Evolutionary conservation across 768 basidiomycete genomes (phyloP), one percentile per base, ranked within the genome.

Genomic region (Hypsizygus marmoreus): DNA sequence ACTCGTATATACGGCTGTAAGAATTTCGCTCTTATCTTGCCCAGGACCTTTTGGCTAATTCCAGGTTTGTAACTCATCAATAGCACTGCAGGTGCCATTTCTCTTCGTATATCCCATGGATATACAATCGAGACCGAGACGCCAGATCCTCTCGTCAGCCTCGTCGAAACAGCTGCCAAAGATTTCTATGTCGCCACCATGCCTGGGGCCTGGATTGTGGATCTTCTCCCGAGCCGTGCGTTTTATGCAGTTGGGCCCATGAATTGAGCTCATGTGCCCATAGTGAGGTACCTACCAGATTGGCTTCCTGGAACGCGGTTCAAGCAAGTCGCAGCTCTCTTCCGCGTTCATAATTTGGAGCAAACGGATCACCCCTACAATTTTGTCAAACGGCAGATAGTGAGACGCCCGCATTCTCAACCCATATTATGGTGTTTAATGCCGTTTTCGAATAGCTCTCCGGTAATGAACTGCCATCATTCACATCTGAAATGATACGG

Each of bases 231-330:
- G 4, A 53, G 57, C n/a, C 33, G 62, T 67, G 35, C 20, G 59
- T 40, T 6, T 36, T 35, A 4, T 26, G 12, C 13, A 6, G 9
- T 12, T 29, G 22, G 1, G 7, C 16, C 12, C 16, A 8, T 20
- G 4, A 3, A 14, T 11, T 1, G 37, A 49, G 12, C 57, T 33
- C 14, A 32, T 16, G 16, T 25, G 36, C 25, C 2, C 24, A 25
- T 6, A 77, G 75, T 77, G 55, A 60, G 62, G 36, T 50, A 68
- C 19, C 56, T 76, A 33, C 75, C 75, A 6, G 57, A 61, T 11
- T 77, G 75, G 75, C 55, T 74, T 42, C 76, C 76, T 11, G 72
- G 73, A 12, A 67, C 67, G 28, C 50, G 49, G 3, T 77, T 75
- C 55, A 61, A 74, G 56, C 47, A 51, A 41, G 58, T 57, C 35